A percentile compares a stretch with the other conserved stretches of the same genome.
These are phyloP conservation scores for Coemansia sp. DNA, from an alignment of 192 early-diverging fungal genomes.

Conservation along the genomic window DNA sequence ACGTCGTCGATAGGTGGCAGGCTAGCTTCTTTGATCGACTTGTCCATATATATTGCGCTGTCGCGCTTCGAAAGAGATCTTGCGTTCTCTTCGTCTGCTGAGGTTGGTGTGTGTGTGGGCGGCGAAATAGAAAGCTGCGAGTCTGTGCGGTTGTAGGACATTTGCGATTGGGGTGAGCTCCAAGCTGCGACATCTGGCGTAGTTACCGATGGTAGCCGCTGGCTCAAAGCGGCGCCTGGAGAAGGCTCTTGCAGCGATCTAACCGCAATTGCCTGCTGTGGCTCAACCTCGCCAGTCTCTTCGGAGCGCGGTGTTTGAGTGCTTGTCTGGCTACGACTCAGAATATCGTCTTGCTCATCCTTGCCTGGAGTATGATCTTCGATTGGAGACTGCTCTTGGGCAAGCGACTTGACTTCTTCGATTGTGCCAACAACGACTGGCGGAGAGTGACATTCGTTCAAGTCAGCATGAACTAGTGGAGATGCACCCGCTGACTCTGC, in stretches of 20 bases:
- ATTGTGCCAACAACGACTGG: conserved; percentile 46
- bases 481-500: not conserved
- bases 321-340: not conserved
- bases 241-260: not conserved
- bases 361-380: conserved; percentile 2
- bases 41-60: conserved; percentile 46
- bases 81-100: conserved; percentile 4
- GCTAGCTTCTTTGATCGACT: conserved; percentile 5
- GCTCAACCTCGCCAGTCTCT: not conserved
- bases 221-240: not conserved
- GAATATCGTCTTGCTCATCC: not conserved
- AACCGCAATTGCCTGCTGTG: not conserved
- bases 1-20: not conserved
- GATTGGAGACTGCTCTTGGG: not conserved
- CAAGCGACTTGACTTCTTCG: conserved; percentile 12
- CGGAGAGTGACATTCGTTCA: conserved; percentile 13
- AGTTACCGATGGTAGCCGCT: not conserved
- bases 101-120: conserved; percentile 1
- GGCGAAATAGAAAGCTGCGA: conserved; percentile 31
- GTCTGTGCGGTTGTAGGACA: conserved; percentile 41
- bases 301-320: not conserved
- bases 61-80: conserved; percentile 30
- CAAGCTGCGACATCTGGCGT: conserved; percentile 7
- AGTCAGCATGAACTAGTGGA: conserved; percentile 11
- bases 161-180: conserved; percentile 37